Percentiles rank a stretch among this genome's conserved stretches.
phyloP scores from a whole-genome alignment of 176 grass and related monocot genomes.

The Microstegium vimineum region DNA sequence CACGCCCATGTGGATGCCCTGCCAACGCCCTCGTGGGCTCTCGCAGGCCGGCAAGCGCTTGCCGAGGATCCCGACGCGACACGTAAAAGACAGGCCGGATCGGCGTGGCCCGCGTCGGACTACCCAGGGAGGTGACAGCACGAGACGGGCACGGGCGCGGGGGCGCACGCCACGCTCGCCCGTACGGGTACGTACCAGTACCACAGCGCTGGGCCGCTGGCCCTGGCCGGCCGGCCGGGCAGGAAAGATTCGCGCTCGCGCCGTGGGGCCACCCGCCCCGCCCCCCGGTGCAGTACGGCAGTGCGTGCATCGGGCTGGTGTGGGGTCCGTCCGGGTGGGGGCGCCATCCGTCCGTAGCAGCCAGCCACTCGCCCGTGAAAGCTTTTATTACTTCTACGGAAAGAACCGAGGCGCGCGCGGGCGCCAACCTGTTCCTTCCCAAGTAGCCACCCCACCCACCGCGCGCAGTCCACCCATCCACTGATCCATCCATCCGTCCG shows the following conservation, averaged over 20 bases:
- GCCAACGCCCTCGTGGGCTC: too few species aligned
- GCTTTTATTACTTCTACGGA: background rate
- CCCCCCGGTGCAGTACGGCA: background rate
- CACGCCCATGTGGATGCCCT: too few species aligned
- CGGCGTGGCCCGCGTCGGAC: background rate
- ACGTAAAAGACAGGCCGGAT: background rate
- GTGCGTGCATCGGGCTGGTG: background rate
- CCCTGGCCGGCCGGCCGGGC: too few species aligned
- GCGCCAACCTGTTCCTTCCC: background rate
- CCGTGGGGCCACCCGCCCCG: background rate
- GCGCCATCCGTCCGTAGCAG: background rate
- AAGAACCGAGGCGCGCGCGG: background rate
- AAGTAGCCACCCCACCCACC: background rate
- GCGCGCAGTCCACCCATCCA: background rate
- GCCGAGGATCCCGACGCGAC: background rate
- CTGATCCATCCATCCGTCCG: background rate
- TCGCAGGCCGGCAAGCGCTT: too few species aligned
- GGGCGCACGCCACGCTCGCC: background rate
- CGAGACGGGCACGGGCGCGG: background rate
- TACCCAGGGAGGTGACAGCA: conserved; percentile 28
- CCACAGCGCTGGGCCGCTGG: background rate
- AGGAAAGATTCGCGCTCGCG: conserved; percentile 19
- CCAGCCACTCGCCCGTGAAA: background rate
- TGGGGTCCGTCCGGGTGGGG: background rate
- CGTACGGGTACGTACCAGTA: background rate